These are phyloP conservation scores for Cutaneotrichosporon curvatum DNA, from an alignment of 1,284 basidiomycete genomes.

Conservation along the genomic window DNA sequence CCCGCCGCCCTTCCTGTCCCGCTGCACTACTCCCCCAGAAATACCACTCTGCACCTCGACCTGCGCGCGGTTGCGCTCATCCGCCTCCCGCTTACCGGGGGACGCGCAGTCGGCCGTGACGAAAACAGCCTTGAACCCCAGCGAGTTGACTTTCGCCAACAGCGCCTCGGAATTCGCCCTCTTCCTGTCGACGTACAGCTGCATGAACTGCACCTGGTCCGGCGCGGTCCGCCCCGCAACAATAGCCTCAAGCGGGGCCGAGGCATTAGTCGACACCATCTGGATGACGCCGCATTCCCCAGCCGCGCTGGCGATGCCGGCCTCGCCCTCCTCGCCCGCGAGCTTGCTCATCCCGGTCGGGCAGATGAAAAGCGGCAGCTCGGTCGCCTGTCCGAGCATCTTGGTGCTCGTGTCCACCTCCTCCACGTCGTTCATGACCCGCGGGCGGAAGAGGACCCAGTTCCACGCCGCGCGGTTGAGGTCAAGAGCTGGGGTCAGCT, in stretches of 20 bases:
- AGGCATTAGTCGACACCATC: constrained; percentile 46
- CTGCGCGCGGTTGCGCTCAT: constrained; percentile 42
- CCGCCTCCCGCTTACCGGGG: constrained; percentile 46
- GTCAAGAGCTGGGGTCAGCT: constrained; percentile 28
- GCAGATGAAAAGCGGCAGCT: constrained; percentile 43
- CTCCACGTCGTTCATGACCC: constrained; percentile 40
- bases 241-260: constrained; percentile 40
- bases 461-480: constrained; percentile 41
- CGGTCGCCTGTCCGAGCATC: constrained; percentile 38
- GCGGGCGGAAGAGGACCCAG: constrained; percentile 43
- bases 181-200: constrained; percentile 46
- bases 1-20: constrained; percentile 44
- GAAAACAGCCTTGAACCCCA: constrained; percentile 44
- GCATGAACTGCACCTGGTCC: constrained; percentile 45
- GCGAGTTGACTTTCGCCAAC: constrained; percentile 31
- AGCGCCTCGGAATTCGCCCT: constrained; percentile 40
- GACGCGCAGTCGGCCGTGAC: constrained; percentile 47
- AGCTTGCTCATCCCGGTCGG: constrained; percentile 47
- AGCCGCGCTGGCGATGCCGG: constrained; percentile 37
- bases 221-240: constrained; percentile 23
- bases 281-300: constrained; percentile 42
- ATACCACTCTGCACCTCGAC: constrained; percentile 42
- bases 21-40: constrained; percentile 40
- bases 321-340: constrained; percentile 42
- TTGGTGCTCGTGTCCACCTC: constrained; percentile 35